Base-by-base conservation (phyloP, 805 yeast species). In the Yarrowia sp. region DNA sequence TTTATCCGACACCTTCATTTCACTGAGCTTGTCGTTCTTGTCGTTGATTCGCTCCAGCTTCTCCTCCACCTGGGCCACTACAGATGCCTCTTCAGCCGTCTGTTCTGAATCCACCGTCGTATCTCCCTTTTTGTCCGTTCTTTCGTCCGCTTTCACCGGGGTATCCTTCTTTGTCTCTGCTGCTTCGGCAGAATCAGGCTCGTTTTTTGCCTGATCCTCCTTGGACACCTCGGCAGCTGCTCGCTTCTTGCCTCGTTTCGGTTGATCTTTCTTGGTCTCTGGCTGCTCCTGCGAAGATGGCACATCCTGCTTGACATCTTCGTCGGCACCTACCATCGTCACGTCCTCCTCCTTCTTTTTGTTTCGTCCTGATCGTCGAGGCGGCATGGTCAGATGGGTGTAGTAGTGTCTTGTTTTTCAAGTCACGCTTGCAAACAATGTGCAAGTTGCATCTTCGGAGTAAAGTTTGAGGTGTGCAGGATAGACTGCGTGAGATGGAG, bases 351-450 rank as follows among this genome's bases (percentile, higher is more conserved):
- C 64, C 64, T 58, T 43, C 64, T 58, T 58, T 17, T 43, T 42
- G 39, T 58, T 58, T 43, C 50, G 39, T 42, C 36, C 64, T 43
- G 64, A 58, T 58, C 64, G 49, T 58, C 64, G 64, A 42, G 64
- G 50, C 17, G 64, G 64, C 64, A 58, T 58, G 34, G 42, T 50
- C 10, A 1, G 13, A 30, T 50, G 42, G 33, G 58, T 52, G 58
- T 36, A 19, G 42, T 36, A 5, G 34, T 5, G 39, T n/a, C 9
- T 15, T 50, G 55, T 30, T n/a, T 50, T 17, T 30, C 9, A 8
- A 34, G 56, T 19, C 56, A 24, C 36, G 34, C 33, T 46, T 47
- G 38, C 14, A 47, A 47, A 46, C 50, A 44, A 44, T 20, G 36
- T 50, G 38, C 53, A 13, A 50, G 39, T 33, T n/a, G 24, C 55